These are phyloP conservation scores for Diaporthe vexans DNA, from an alignment of 2,329 filamentous ascomycete species.

Conservation along the genomic window DNA sequence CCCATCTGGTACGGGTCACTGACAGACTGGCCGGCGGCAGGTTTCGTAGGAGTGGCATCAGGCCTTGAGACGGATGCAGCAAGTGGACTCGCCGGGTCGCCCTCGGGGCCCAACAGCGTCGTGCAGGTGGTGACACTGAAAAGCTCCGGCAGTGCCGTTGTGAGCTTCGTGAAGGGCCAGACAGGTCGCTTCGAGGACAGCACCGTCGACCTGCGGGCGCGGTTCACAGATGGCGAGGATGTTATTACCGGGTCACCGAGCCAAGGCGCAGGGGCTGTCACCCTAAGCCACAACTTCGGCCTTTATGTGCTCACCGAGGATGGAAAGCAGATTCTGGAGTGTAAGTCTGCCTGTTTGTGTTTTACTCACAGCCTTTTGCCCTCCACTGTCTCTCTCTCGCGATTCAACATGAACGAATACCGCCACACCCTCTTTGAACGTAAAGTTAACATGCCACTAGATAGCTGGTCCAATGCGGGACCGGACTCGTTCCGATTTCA, in stretches of 20 bases:
- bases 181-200: not conserved
- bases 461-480: not conserved
- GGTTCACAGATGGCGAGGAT: not conserved
- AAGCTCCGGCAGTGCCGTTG: not conserved
- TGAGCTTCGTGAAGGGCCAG: constrained; percentile 2
- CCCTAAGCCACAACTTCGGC: not conserved
- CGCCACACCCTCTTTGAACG: not conserved
- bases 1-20: not conserved
- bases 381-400: no score
- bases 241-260: not conserved
- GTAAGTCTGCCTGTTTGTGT: not conserved
- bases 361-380: no score
- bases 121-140: not conserved
- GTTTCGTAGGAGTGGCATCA: not conserved
- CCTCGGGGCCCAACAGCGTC: not conserved
- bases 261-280: not conserved
- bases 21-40: not conserved
- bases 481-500: constrained; percentile 8
- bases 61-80: not conserved
- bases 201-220: not conserved
- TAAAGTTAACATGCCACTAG: not conserved
- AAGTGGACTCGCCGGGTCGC: not conserved
- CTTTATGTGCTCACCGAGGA: not conserved
- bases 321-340: not conserved
- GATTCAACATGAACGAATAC: no score